Base-by-base conservation (phyloP, 2,329 filamentous ascomycete genomes). In the Penicillium sp. region DNA sequence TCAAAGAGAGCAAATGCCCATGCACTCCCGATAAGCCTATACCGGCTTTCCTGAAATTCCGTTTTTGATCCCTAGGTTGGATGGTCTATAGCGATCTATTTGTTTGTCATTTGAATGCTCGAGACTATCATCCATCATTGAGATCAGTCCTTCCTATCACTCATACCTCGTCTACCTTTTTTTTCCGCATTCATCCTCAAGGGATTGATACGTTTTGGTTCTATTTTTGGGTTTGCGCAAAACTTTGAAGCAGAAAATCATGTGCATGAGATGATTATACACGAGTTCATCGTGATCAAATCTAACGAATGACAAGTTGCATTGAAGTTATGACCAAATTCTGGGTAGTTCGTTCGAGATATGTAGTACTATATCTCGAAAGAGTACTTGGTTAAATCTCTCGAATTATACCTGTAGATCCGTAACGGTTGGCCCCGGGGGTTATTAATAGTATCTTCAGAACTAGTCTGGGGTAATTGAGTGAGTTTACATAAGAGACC, bases 261-360 rank as follows among this genome's bases (percentile, higher is more conserved):
- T 51, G 42, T 60, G 60, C 60, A 65, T 60, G 61, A 33, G 44
- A 62, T 57, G 55, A 48, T 61, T 61, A 53, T 43, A 57, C 52
- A 22, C 35, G 19, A 42, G 19, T 21, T 50, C 26, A 54, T 58
- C 61, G 49, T 44, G 58, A 52, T 49, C 45, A 47, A 61, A 61
- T 63, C 46, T 61, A 49, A 64, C 58, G 53, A 64, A 63, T 58
- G 54, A 61, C 44, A 58, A 59, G 51, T 59, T 61, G 43, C 56
- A 63, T 64, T 55, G 55, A 61, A 62, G 43, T 55, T 54, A 54
- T 51, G 56, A 54, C 35, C n/a, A 39, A 33, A 16, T 16, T 11
- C 13, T 3, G 14, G 14, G 31, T 33, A 33, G 13, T 33, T 33
- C 11, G 8, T 39, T 37, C 8, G n/a, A 39, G 9, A 33, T 33